Base-by-base conservation (phyloP, 1,284 basidiomycete genomes). In the Flammula alnicola region DNA sequence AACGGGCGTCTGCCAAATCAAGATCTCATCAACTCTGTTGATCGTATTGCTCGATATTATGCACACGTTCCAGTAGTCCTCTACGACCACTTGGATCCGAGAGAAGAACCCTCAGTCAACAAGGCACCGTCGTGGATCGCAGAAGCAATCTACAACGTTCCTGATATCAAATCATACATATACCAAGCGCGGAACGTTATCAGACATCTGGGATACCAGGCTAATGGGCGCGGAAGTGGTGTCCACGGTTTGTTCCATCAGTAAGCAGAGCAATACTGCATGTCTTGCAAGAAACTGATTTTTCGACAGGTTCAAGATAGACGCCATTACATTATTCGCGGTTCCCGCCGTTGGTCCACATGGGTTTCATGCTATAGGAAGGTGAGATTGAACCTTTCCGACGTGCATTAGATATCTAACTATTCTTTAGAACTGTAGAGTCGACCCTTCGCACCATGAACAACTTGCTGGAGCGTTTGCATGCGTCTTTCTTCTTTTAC, bases 1-100 rank as follows among this genome's bases (percentile, higher is more conserved):
- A 96, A 98, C 65, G 96, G 95, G 3, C 88, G 94, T 23, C 73
- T 98, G 36, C 95, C 97, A 0, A 99, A 99, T 64, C 93, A 98
- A 69, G 96, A 99, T 67, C 78, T 97, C 1, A 71, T 98, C 59
- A 97, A 97, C 67, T 89, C 93, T 0, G 79, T 94, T 37, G 75
- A 83, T 3, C 69, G 85, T 26, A 91, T 98, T 39, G 78, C 92
- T 2, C 78, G 80, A 26, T 83, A 82, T 62, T 83, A 85, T 1
- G 87, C 81, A 3, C 81, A 83, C 10, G 83, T 93, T 3, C 86
- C 91, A 0, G 80, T 91, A 1, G 68, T 87, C 2, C 67, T 95
- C 2, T 93, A 96, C 64, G 86, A 93, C 61, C 80, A 91, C 60
- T 60, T 82, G 3, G 84, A 91, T 44, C 66, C 70, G 17, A 69